Base-by-base conservation (phyloP, 2,329 filamentous ascomycete species). In the Colletotrichum filicis region DNA sequence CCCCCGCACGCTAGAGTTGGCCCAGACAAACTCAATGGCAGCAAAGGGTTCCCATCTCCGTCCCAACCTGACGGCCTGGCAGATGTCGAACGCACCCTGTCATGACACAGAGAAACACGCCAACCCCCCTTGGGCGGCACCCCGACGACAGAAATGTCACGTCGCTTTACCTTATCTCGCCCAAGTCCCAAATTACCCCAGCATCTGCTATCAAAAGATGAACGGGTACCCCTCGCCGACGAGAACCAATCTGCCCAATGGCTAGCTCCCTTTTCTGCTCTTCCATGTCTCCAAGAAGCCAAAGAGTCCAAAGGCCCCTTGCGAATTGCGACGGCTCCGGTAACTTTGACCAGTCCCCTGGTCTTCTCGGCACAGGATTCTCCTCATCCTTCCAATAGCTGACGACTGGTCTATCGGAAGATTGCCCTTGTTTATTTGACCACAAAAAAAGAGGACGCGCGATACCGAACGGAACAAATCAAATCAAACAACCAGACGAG, bases 21-120 rank as follows among this genome's bases (percentile, higher is more conserved):
- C 30, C 52, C 52, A 46, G 22, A 46, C 52, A 65, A 65, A 65
- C 62, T 65, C 62, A 65, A 65, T 65, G 52, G 62, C 14, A 30
- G 62, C 62, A 37, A 28, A 14, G 14, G 46, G 49, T 24, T 64
- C 60, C 14, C 30, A 22, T 52, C 60, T 37, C 60, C 60, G 57
- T 63, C 60, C 60, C 46, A 63, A 12, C 46, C 12, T 35, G 60
- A 53, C 46, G 60, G 37, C 37, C n/a, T 42, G 60, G 42, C 57
- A 59, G 11, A 59, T 59, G 32, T 59, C 57, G 30, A 59, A 22
- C 37, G 32, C 30, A 42, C 58, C 58, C 58, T 46, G 35, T 60
- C 58, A 19, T 42, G 57, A 59, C 30, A 42, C 37, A 42, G 37
- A 42, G 30, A 42, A 42, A 42, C 37, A 35, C 32, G 42, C 42